These are phyloP conservation scores for Cercospora sp. DNA, from an alignment of 2,329 filamentous ascomycete species.

Conservation along the genomic window DNA sequence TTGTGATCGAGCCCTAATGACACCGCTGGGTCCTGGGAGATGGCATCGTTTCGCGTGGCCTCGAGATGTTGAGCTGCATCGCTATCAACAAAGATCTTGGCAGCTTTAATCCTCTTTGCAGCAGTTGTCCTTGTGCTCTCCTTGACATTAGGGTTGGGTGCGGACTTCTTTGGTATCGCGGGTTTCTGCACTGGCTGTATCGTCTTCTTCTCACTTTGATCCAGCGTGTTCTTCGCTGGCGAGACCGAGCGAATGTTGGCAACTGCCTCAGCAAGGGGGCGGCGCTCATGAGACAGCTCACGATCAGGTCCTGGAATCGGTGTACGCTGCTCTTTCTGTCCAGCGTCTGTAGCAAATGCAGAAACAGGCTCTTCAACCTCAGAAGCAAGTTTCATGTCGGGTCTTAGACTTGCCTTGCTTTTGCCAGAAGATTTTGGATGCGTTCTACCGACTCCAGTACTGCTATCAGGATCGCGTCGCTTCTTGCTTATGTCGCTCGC, in stretches of 20 bases:
- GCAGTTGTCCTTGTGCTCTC: not conserved
- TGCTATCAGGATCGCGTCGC: conserved; percentile 14
- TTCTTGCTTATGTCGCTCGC: conserved; percentile 28
- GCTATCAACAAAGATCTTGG: not conserved
- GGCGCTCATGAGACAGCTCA: not conserved
- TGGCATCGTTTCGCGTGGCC: not conserved
- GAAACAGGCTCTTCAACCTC: not conserved
- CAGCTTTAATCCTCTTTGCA: not conserved
- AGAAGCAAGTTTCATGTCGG: not conserved
- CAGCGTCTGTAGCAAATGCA: not conserved
- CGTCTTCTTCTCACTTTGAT: not conserved
- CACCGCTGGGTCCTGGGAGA: not conserved
- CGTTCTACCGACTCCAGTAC: not conserved
- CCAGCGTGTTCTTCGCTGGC: not conserved
- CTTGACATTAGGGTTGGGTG: not conserved
- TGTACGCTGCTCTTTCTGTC: not conserved
- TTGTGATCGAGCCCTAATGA: not conserved
- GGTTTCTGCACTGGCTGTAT: not conserved
- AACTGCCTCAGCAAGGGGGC: not conserved
- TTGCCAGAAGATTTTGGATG: not conserved
- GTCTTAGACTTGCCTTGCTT: not conserved
- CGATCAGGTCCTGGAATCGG: not conserved
- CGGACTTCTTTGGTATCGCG: not conserved
- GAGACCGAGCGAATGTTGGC: conserved; percentile 5
- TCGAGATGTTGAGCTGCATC: not conserved